These are phyloP conservation scores for Sparassis latifolia DNA, from an alignment of 1,284 basidiomycete genomes.

Conservation along the genomic window DNA sequence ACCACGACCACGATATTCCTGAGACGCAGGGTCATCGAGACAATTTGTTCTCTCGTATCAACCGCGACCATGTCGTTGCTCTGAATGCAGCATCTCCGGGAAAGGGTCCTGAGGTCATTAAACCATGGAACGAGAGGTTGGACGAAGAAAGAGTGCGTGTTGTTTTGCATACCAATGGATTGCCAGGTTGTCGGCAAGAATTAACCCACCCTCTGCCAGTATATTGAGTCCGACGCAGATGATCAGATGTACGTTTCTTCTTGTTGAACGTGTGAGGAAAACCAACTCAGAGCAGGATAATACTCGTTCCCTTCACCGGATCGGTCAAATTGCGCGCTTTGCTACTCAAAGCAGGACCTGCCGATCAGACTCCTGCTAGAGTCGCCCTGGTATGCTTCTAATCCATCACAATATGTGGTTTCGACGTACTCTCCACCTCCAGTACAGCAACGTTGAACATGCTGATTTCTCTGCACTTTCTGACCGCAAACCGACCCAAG, in stretches of 20 bases:
- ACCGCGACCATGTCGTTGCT: conserved; percentile 65
- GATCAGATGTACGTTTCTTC: conserved; percentile 60
- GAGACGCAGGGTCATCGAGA: conserved; percentile 54
- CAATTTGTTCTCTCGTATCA: conserved; percentile 64
- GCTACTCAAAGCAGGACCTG: conserved; percentile 70
- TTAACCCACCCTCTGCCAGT: conserved; percentile 36
- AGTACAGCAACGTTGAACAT: conserved; percentile 67
- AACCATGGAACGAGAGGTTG: conserved; percentile 69
- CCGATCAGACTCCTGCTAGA: conserved; percentile 62
- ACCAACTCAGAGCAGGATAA: conserved; percentile 41
- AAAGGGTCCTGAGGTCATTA: conserved; percentile 51
- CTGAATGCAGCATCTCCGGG: conserved; percentile 48
- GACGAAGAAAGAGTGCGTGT: conserved; percentile 53
- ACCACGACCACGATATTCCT: conserved; percentile 29
- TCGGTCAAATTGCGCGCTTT: conserved; percentile 71
- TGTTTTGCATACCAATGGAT: conserved; percentile 1
- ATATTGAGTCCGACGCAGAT: conserved; percentile 74
- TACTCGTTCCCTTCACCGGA: conserved; percentile 76
- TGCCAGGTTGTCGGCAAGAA: background rate
- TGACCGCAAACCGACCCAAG: conserved; percentile 57
- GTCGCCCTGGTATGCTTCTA: conserved; percentile 48
- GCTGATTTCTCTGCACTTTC: conserved; percentile 73
- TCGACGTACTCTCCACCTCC: background rate
- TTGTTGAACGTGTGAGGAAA: conserved; percentile 7
- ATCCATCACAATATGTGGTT: background rate